These are phyloP conservation scores for Lactarius sp. DNA, from an alignment of 768 basidiomycete genomes.

Conservation along the genomic window DNA sequence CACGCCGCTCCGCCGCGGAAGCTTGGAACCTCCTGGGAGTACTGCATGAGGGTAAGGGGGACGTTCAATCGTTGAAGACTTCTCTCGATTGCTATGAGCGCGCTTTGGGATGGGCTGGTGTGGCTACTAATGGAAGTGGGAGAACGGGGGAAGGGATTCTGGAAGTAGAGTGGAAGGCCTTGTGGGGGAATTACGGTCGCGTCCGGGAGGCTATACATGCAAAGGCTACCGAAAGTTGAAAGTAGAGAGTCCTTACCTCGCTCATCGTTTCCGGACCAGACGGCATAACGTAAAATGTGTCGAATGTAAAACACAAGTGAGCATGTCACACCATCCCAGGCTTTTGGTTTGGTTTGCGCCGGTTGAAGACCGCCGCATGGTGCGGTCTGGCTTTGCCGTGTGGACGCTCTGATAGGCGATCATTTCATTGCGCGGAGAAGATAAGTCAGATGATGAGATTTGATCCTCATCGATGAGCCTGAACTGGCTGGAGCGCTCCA, in stretches of 20 bases:
- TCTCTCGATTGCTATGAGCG: constrained; percentile 64
- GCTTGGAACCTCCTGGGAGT: constrained; percentile 73
- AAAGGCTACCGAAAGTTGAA: neutral
- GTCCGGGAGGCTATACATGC: constrained; percentile 25
- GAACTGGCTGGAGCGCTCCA: too few relatives aligned
- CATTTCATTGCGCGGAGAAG: too few relatives aligned
- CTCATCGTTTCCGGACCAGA: too few relatives aligned
- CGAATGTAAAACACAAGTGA: neutral
- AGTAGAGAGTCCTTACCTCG: neutral
- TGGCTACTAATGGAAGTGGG: constrained; percentile 34
- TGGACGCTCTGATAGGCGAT: too few relatives aligned
- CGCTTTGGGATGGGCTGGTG: constrained; percentile 65
- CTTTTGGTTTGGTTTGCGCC: neutral
- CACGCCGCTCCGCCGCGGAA: constrained; percentile 65
- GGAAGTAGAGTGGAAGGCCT: constrained; percentile 55
- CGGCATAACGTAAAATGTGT: neutral
- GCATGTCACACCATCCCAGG: too few relatives aligned
- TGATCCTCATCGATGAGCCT: neutral
- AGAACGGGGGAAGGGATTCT: constrained; percentile 48
- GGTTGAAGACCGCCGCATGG: neutral
- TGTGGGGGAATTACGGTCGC: constrained; percentile 59
- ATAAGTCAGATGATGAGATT: neutral
- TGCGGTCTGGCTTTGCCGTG: neutral
- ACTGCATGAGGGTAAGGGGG: constrained; percentile 44
- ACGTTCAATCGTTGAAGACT: constrained; percentile 32